phyloP scores from a whole-genome alignment of 768 basidiomycete genomes.

The Plicaturopsis crispa region DNA sequence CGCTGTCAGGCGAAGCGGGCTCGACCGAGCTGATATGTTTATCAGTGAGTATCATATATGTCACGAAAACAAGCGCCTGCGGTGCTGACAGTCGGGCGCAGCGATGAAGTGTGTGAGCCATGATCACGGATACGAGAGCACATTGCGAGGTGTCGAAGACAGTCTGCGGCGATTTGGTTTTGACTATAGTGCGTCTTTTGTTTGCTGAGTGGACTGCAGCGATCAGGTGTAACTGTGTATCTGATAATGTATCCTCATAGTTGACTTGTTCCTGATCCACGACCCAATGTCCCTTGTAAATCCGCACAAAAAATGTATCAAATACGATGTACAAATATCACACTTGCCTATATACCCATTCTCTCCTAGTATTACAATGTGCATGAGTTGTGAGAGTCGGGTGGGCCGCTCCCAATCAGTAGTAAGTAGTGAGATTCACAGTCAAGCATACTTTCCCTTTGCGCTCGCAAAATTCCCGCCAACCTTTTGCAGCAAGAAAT shows the following conservation, averaged over 20 bases:
- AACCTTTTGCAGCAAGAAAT: slow-evolving; percentile 71
- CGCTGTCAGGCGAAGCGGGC: slow-evolving; percentile 14
- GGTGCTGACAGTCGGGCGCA: not conserved
- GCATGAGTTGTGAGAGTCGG: too few species aligned
- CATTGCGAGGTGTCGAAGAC: not conserved
- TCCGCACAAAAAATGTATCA: slow-evolving; percentile 59
- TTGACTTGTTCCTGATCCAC: slow-evolving; percentile 77
- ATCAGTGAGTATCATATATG: slow-evolving; percentile 19
- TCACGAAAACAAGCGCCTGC: too few species aligned
- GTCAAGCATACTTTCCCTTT: too few species aligned
- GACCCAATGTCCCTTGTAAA: slow-evolving; percentile 61
- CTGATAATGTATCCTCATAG: too few species aligned
- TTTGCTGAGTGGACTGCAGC: too few species aligned
- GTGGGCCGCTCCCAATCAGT: too few species aligned
- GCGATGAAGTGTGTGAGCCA: not conserved
- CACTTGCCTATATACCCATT: too few species aligned
- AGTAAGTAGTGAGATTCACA: too few species aligned
- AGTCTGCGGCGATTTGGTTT: not conserved
- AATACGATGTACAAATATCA: too few species aligned
- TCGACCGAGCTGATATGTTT: slow-evolving; percentile 21
- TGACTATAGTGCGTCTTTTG: not conserved
- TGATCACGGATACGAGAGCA: not conserved
- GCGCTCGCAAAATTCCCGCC: slow-evolving; percentile 55
- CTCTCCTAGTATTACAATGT: too few species aligned
- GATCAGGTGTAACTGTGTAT: too few species aligned